These are phyloP conservation scores for Thalassiosira livingstoniorum DNA, from an alignment of 352 stramenopile genomes.

Conservation along the genomic window DNA sequence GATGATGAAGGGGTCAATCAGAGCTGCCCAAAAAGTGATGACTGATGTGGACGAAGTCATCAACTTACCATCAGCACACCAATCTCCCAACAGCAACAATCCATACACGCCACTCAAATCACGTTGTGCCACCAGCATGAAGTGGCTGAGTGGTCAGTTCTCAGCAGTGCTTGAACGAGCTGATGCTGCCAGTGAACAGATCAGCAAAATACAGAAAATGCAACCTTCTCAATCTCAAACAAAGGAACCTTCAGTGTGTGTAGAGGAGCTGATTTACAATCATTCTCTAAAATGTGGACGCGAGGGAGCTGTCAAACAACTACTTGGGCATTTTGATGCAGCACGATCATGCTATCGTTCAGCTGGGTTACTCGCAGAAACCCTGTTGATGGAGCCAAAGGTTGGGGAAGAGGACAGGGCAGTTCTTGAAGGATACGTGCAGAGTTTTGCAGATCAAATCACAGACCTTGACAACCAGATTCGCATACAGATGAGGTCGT, in stretches of 20 bases:
- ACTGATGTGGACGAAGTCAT: conserved; percentile 74
- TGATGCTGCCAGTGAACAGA: conserved; percentile 79
- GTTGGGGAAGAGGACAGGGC: conserved; percentile 76
- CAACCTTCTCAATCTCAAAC: conserved; percentile 29
- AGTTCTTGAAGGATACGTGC: conserved; percentile 81
- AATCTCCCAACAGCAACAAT: conserved; percentile 54
- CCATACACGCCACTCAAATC: conserved; percentile 67
- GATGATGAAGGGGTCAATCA: conserved; percentile 83
- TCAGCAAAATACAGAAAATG: conserved; percentile 65
- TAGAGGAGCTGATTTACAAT: conserved; percentile 87
- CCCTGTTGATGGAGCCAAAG: conserved; percentile 84
- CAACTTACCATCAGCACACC: conserved; percentile 11
- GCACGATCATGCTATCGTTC: conserved; percentile 82
- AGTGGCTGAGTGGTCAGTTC: conserved; percentile 82
- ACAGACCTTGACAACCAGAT: conserved; percentile 61
- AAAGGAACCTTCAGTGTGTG: conserved; percentile 39
- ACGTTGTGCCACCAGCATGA: conserved; percentile 75
- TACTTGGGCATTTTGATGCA: conserved; percentile 82
- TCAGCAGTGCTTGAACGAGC: conserved; percentile 82
- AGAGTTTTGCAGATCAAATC: conserved; percentile 84
- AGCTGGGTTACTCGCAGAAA: conserved; percentile 82
- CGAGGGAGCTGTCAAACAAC: conserved; percentile 85
- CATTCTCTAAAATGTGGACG: conserved; percentile 80
- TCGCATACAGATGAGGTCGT: conserved; percentile 42
- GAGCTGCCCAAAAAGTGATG: conserved; percentile 72